These are phyloP conservation scores for Pseudocercospora fuligena DNA, from an alignment of 2,329 filamentous ascomycete genomes.

Conservation along the genomic window DNA sequence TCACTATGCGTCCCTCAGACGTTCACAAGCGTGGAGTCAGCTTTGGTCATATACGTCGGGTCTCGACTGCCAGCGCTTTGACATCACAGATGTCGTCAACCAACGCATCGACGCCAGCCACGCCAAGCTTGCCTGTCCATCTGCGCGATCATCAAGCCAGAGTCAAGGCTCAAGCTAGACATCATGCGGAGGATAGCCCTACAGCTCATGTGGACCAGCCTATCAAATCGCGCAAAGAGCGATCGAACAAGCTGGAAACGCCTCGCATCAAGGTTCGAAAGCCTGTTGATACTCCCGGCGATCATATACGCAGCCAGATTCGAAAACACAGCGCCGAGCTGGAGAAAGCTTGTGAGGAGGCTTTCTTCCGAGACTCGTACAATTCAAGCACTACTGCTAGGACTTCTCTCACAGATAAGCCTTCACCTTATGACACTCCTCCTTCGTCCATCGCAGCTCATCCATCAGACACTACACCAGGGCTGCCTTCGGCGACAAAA, in stretches of 20 bases:
- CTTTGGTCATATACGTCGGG: constrained; percentile 61
- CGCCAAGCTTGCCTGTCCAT: constrained; percentile 34
- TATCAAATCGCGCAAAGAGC: constrained; percentile 44
- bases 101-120: constrained; percentile 29
- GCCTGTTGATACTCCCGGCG: constrained; percentile 50
- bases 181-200: constrained; percentile 37
- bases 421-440: constrained; percentile 31
- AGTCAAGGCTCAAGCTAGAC: constrained; percentile 28
- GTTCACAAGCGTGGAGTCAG: constrained; percentile 65
- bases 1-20: constrained; percentile 55
- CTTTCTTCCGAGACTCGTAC: constrained; percentile 74
- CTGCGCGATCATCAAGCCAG: constrained; percentile 32
- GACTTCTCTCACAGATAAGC: constrained; percentile 43
- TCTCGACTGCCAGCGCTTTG: constrained; percentile 48
- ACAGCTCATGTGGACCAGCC: constrained; percentile 36
- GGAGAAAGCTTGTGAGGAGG: constrained; percentile 88
- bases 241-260: constrained; percentile 32
- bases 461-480: constrained; percentile 30
- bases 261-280: constrained; percentile 45
- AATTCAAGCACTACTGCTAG: constrained; percentile 56
- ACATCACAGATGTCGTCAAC: constrained; percentile 40
- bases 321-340: constrained; percentile 83
- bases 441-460: constrained; percentile 51
- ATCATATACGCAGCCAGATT: constrained; percentile 74
- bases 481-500: constrained; percentile 29